phyloP scores from a whole-genome alignment of 2,329 filamentous ascomycete species.

The Fusarium chaquense region DNA sequence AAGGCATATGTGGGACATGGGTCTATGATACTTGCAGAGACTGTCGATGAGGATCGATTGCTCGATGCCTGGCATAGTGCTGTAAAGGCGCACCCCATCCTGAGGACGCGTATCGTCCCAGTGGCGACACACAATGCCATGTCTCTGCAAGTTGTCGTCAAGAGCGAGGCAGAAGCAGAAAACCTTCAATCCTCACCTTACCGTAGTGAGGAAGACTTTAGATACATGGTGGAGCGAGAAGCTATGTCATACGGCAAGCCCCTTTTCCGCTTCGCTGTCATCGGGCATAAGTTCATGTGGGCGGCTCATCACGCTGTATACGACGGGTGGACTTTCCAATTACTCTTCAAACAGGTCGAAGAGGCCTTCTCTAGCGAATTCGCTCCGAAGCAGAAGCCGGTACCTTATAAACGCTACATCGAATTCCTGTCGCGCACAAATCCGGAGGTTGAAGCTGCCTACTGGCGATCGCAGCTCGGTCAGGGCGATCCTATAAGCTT shows the following conservation, averaged over 20 bases:
- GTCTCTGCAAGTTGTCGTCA: constrained; percentile 55
- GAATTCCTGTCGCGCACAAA: constrained; percentile 7
- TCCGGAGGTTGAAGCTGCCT: constrained; percentile 11
- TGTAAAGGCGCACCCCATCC: constrained; percentile 56
- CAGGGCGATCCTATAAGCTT: constrained; percentile 14
- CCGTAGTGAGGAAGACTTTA: constrained; percentile 7
- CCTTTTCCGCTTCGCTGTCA: constrained; percentile 13
- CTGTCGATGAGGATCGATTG: constrained; percentile 27
- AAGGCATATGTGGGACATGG: constrained; percentile 10
- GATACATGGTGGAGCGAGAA: constrained; percentile 12
- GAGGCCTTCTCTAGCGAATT: constrained; percentile 3
- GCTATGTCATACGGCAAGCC: constrained; percentile 12
- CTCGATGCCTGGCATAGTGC: constrained; percentile 55
- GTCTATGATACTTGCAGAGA: constrained; percentile 5
- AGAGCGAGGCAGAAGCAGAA: constrained; percentile 54
- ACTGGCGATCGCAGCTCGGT: constrained; percentile 11
- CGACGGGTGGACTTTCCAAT: constrained; percentile 13
- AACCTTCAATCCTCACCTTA: constrained; percentile 1
- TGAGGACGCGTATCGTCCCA: constrained; percentile 52
- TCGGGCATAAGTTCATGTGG: constrained; percentile 8
- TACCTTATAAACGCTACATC: constrained; percentile 11
- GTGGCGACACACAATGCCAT: constrained; percentile 10
- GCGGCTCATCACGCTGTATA: constrained; percentile 12
- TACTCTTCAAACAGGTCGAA: constrained; percentile 11
- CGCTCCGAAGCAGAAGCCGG: constrained; percentile 9